Conservation (phyloP, 2,329 filamentous ascomycete species). For the Diaporthe caulivora region DNA sequence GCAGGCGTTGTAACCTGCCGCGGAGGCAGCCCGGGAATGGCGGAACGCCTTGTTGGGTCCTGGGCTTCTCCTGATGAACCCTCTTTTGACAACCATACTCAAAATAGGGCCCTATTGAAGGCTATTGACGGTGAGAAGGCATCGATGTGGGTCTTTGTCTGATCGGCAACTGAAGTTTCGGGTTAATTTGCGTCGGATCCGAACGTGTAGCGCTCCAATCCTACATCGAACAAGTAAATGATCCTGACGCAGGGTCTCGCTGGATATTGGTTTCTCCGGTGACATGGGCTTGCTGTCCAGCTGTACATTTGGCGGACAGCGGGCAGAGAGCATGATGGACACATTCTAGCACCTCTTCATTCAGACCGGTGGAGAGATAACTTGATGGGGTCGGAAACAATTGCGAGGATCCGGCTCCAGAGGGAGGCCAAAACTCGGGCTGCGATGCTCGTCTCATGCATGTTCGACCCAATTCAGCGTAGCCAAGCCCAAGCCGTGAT, state of each 20-base stretch:
- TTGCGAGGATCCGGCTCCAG: conserved; percentile 22
- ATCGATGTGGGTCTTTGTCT: neutral
- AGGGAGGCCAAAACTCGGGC: conserved; percentile 12
- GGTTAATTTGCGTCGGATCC: conserved; percentile 13
- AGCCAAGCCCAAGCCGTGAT: conserved; percentile 25
- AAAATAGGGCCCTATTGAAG: conserved; percentile 6
- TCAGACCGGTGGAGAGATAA: neutral
- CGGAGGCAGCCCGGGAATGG: conserved; percentile 15
- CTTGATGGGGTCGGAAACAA: conserved; percentile 1
- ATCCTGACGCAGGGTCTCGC: conserved; percentile 11
- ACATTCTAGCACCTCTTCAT: neutral
- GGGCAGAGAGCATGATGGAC: neutral
- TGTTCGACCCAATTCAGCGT: conserved; percentile 20
- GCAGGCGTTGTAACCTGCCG: conserved; percentile 20
- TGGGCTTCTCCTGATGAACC: neutral
- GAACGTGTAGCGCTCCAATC: conserved; percentile 24
- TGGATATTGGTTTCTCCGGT: conserved; percentile 24
- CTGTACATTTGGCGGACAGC: neutral
- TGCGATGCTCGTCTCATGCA: conserved; percentile 31
- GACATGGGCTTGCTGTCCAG: neutral
- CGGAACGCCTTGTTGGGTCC: neutral
- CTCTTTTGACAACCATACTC: conserved; percentile 13
- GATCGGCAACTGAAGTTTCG: conserved; percentile 14
- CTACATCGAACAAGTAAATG: neutral
- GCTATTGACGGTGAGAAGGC: conserved; percentile 10